phyloP scores from a whole-genome alignment of 192 early-diverging fungal species.

The Backusella tuberculispora region DNA sequence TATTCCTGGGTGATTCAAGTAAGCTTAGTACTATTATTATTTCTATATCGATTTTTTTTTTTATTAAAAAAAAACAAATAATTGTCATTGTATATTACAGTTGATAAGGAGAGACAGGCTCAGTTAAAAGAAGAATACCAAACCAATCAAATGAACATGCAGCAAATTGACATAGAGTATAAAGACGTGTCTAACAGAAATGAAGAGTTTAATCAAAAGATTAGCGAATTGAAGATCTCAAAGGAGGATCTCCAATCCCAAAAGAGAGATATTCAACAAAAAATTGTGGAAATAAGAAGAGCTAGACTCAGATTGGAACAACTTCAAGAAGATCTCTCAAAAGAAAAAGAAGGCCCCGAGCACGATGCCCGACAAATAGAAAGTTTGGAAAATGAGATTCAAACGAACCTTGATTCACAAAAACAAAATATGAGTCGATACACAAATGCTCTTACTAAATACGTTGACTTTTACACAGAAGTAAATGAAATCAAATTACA shows the following conservation, averaged over 20 bases:
- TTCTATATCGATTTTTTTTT: background rate
- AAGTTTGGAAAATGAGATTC: background rate
- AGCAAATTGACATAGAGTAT: constrained; percentile 37
- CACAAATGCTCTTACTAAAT: background rate
- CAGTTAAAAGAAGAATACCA: constrained; percentile 41
- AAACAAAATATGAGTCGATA: background rate
- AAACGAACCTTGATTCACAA: background rate
- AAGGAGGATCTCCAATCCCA: background rate
- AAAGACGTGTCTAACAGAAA: constrained; percentile 46
- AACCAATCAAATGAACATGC: constrained; percentile 24
- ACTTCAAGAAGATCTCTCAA: background rate
- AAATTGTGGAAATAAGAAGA: background rate
- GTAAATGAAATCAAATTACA: background rate
- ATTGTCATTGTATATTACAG: constrained; percentile 26
- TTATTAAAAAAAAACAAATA: background rate
- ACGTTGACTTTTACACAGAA: background rate
- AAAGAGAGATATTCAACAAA: constrained; percentile 12
- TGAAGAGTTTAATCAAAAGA: background rate
- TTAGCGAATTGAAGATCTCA: constrained; percentile 16
- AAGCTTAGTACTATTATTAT: background rate
- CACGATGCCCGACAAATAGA: background rate
- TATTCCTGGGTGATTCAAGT: constrained; percentile 34
- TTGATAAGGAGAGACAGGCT: constrained; percentile 47
- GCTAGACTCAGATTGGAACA: background rate
- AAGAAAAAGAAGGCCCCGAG: background rate